Evolutionary conservation across 2,329 filamentous ascomycete genomes (phyloP), one percentile per base, ranked within the genome.

Genomic region (Pseudomassariella vexata): DNA sequence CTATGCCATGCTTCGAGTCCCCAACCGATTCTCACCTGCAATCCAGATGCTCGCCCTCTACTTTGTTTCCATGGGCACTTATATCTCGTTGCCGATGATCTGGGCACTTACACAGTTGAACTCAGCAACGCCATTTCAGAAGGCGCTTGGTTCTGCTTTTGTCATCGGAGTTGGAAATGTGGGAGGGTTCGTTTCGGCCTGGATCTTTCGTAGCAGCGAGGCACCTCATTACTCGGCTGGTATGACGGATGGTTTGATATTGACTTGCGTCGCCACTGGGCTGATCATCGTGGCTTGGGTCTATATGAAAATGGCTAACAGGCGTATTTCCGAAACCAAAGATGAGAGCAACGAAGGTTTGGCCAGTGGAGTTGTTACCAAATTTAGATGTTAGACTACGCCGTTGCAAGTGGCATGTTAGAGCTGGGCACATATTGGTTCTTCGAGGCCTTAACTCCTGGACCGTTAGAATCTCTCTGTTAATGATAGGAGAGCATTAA

Each of bases 151-250:
- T 39, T 12, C 38, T 40, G 26, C 63, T 51, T 25, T 67, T 56
- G 20, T 55, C 53, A 30, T 69, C 56, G 20, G 56, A 55, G 24
- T 62, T 56, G 40, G 62, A 55, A 25, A 62, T 55, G 27, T 61
- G 6, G 24, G 37, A 5, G 21, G 34, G 5, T 44, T 42, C 28
- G 38, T 44, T 16, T 44, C 41, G 6, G 35, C 41, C 6, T 44
- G 41, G 41, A 40, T 44, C 28, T 44, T 44, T 26, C 41, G 36
- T 14, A 42, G 32, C 8, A 42, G 37, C 19, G 36, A 40, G 15
- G 41, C 31, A 1, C 41, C 41, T 4, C 34, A 31, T 21, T 44
- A 44, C 28, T 19, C 27, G 17, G 24, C 29, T 5, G 41, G 41
- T 1, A 44, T 44, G 41, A 42, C 39, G 1, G 23, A 29, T 3